Conservation (phyloP, 106 monocot species). For the Chionographis japonica region DNA sequence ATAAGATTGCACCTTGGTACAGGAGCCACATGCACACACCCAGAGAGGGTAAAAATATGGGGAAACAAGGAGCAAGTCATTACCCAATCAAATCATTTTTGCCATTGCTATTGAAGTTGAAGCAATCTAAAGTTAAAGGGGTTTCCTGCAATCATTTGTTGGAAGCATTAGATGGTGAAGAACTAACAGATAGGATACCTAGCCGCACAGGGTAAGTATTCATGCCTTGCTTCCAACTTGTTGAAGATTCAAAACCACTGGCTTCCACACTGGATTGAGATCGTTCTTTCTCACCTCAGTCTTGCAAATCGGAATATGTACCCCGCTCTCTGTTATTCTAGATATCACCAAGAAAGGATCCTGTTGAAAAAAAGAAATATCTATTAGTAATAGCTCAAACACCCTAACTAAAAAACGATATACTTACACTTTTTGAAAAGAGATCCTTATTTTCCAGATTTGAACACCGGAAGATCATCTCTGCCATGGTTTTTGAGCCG, state of each 20-base stretch:
- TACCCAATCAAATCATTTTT: slow-evolving; percentile 94
- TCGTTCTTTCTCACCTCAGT: slow-evolving; percentile 94
- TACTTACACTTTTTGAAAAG: slow-evolving; percentile 91
- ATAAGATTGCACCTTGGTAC: too few relatives aligned
- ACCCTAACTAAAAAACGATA: neutral
- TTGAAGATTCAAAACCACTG: slow-evolving; percentile 71
- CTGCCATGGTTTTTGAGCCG: slow-evolving; percentile 55
- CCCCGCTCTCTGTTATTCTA: slow-evolving; percentile 62
- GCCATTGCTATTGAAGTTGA: slow-evolving; percentile 84
- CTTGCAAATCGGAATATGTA: slow-evolving; percentile 73
- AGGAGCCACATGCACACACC: neutral
- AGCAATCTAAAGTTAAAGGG: slow-evolving; percentile 81
- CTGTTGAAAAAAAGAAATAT: slow-evolving; percentile 26
- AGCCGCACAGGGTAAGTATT: neutral
- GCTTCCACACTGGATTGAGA: slow-evolving; percentile 87
- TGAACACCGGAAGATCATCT: slow-evolving; percentile 68
- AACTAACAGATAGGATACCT: neutral
- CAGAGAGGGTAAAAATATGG: slow-evolving; percentile 1
- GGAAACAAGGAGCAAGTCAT: slow-evolving; percentile 7
- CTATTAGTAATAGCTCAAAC: slow-evolving; percentile 1
- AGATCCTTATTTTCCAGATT: slow-evolving; percentile 90
- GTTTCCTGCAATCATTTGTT: slow-evolving; percentile 52
- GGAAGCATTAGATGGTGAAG: neutral
- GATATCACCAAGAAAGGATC: slow-evolving; percentile 93
- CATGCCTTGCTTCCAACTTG: slow-evolving; percentile 89